Evolutionary conservation across 169 alveolate genomes (phyloP).

Genomic region (Cryptosporidium parvum): DNA sequence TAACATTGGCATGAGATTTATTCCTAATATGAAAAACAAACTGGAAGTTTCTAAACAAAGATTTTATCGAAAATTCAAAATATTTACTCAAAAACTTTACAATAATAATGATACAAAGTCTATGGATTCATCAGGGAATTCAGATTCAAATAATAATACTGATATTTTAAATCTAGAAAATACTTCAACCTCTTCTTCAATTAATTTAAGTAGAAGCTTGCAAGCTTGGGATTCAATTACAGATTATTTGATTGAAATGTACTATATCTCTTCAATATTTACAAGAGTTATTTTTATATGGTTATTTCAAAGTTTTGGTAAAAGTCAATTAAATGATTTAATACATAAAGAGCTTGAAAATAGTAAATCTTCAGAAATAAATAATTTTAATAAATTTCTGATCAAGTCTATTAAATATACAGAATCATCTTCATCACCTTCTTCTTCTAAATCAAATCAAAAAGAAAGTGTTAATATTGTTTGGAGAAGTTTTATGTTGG

Average conservation of each 20-base stretch:
- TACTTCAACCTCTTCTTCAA: not conserved
- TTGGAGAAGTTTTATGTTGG: not conserved
- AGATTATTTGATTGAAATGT: slow-evolving; percentile 29
- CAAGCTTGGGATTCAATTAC: slow-evolving; percentile 47
- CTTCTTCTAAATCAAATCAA: not conserved
- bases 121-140: not conserved
- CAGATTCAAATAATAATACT: not conserved
- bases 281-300: slow-evolving; percentile 17
- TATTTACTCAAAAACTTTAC: not conserved
- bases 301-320: not conserved
- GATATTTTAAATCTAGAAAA: not conserved
- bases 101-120: not conserved
- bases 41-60: slow-evolving; percentile 19
- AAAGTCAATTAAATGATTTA: not conserved
- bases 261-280: slow-evolving; percentile 17
- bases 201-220: slow-evolving; percentile 29
- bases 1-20: slow-evolving; percentile 9
- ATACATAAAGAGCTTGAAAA: not conserved
- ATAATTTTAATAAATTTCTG: not conserved
- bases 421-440: not conserved
- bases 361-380: not conserved
- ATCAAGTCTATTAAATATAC: not conserved
- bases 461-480: not conserved
- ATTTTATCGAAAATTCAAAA: slow-evolving; percentile 6
- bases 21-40: slow-evolving; percentile 33